phyloP scores from a whole-genome alignment of 108 stramenopile genomes.

The Stephanodiscus triporus region DNA sequence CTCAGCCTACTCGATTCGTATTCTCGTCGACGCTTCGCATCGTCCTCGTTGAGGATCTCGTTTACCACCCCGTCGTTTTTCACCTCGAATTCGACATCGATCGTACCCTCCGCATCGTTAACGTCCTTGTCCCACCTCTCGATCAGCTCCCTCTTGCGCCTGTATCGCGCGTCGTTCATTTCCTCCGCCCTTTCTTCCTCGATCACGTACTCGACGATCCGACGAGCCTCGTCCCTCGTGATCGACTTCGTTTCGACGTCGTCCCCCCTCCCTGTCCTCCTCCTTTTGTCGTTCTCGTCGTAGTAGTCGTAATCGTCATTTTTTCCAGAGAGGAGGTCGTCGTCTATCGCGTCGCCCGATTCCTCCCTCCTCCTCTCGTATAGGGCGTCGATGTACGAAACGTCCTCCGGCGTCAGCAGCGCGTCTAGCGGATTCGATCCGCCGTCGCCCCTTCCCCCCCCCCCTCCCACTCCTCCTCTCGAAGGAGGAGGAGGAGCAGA shows the following conservation, averaged over 20 bases:
- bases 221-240: constrained; percentile 4
- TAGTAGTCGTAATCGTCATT: neutral
- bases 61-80: neutral
- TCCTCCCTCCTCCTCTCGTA: too few species aligned
- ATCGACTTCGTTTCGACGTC: neutral
- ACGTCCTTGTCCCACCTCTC: neutral
- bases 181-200: constrained; percentile 16
- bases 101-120: neutral
- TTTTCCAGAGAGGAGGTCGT: neutral
- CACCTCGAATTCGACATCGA: constrained; percentile 4
- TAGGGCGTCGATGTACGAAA: too few species aligned
- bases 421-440: too few species aligned
- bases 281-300: neutral
- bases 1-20: neutral
- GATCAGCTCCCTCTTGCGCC: constrained; percentile 3
- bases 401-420: too few species aligned
- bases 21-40: neutral
- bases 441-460: too few species aligned
- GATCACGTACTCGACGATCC: constrained; percentile 20
- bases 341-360: neutral
- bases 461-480: too few species aligned
- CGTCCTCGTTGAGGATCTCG: neutral
- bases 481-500: neutral
- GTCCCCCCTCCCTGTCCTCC: neutral
- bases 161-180: neutral